phyloP scores from a whole-genome alignment of 345 rosid genomes.

The Populus deltoides region DNA sequence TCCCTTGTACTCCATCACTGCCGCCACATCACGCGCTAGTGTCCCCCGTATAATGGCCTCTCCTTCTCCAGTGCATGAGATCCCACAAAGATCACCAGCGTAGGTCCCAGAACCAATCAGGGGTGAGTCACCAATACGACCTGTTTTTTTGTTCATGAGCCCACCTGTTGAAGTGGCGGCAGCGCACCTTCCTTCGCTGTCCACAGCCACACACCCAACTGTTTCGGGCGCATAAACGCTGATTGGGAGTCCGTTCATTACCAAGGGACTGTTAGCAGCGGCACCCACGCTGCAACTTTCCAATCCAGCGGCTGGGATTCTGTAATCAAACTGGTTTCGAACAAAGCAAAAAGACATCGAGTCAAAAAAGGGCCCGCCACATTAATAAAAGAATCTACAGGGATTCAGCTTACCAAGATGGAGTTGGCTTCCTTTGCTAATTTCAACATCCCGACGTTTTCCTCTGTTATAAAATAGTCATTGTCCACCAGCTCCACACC shows the following conservation, averaged over 20 bases:
- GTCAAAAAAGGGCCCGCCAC: background rate
- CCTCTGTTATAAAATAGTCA: constrained; percentile 77
- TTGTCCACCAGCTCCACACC: constrained; percentile 82
- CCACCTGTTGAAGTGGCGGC: constrained; percentile 97
- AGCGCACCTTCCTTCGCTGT: constrained; percentile 73
- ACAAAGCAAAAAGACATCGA: background rate
- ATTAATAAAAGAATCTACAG: background rate
- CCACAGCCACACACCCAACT: constrained; percentile 91
- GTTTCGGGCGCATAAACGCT: constrained; percentile 90
- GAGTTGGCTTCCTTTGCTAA: constrained; percentile 88
- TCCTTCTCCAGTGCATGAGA: constrained; percentile 95
- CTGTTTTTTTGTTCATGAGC: constrained; percentile 81
- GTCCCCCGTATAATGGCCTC: constrained; percentile 91
- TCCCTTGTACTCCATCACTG: constrained; percentile 96
- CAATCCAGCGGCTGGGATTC: constrained; percentile 50
- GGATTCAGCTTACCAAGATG: constrained; percentile 55
- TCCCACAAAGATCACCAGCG: constrained; percentile 70
- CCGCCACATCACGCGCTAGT: constrained; percentile 85
- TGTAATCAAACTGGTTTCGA: constrained; percentile 71
- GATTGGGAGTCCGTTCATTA: constrained; percentile 91
- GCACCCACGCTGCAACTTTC: constrained; percentile 56
- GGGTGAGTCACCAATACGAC: constrained; percentile 96
- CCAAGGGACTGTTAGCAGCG: constrained; percentile 53
- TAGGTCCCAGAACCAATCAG: constrained; percentile 94
- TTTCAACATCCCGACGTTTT: constrained; percentile 83